Evolutionary conservation across 2,329 filamentous ascomycete species (phyloP), one percentile per base, ranked within the genome.

Genomic region (Aspergillaceae sp.): DNA sequence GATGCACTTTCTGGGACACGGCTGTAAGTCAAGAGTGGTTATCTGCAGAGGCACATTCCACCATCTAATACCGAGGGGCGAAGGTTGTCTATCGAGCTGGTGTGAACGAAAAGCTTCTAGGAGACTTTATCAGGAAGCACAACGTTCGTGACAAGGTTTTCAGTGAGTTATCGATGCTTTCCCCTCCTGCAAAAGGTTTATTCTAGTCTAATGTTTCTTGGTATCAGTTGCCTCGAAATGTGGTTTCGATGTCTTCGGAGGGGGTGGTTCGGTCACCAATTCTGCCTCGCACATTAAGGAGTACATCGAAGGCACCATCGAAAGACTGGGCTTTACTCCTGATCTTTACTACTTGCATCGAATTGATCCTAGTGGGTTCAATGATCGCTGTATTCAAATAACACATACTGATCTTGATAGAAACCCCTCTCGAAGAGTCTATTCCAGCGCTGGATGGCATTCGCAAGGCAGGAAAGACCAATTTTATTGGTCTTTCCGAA

Each of bases 131-230:
- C 49, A 56, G 67, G 27, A 76, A 75, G 52, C 72, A 76, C 56
- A 72, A 75, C 42, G 61, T 72, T 7, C 69, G 74, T 1, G 72
- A 75, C 45, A 74, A 75, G 50, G 35, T 75, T n/a, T 75, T 75
- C 50, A 56, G 71, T 73, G 48, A 44, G 69, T 26, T 33, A 3
- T 33, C 5, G 3, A n/a, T 33, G 40, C 19, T 42, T 29, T 32
- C 19, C 10, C n/a, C 5, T n/a, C 19, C 19, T 29, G 26, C 32
- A 29, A 5, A 42, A 7, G 3, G 8, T 8, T 29, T 5, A 19
- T 19, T 30, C 10, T 29, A 4, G 28, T 30, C 19, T 19, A 19
- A 19, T 19, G 19, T 19, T 19, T 19, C 19, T 42, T 3, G n/a
- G 11, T 0, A 2, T 35, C 41, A 74, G 71, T 75, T 45, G 73